phyloP scores from a whole-genome alignment of 2,329 filamentous ascomycete genomes.

The Periglandula ipomoeae region DNA sequence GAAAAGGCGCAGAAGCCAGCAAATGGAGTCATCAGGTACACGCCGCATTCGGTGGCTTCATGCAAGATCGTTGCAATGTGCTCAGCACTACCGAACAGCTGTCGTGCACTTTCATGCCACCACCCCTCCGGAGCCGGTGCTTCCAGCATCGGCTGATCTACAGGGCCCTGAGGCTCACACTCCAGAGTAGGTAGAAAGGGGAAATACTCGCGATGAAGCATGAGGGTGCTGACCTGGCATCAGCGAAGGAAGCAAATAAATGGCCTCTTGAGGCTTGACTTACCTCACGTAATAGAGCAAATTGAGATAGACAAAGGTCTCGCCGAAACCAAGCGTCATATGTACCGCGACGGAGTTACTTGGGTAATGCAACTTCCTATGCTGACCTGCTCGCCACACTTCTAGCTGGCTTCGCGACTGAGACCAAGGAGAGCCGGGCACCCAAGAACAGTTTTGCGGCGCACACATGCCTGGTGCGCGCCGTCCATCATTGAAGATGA shows the following conservation, averaged over 20 bases:
- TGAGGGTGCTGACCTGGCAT: slow-evolving; percentile 21
- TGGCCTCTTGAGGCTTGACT: neutral
- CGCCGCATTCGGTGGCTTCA: slow-evolving; percentile 28
- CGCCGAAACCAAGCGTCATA: slow-evolving; percentile 29
- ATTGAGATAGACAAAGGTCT: slow-evolving; percentile 33
- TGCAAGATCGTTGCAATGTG: slow-evolving; percentile 24
- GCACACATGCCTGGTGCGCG: slow-evolving; percentile 29
- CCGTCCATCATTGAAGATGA: slow-evolving; percentile 32
- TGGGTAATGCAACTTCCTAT: slow-evolving; percentile 27
- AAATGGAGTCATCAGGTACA: slow-evolving; percentile 30
- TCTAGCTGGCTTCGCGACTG: slow-evolving; percentile 19
- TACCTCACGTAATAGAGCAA: slow-evolving; percentile 34
- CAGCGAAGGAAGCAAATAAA: neutral
- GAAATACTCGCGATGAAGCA: slow-evolving; percentile 34
- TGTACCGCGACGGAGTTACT: slow-evolving; percentile 27
- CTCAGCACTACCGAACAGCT: slow-evolving; percentile 27
- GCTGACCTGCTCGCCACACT: slow-evolving; percentile 26
- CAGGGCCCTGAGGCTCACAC: slow-evolving; percentile 25
- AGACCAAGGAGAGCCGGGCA: slow-evolving; percentile 25
- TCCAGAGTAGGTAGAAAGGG: slow-evolving; percentile 31
- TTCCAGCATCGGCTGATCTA: slow-evolving; percentile 30
- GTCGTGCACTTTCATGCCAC: slow-evolving; percentile 29
- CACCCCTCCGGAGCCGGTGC: slow-evolving; percentile 27
- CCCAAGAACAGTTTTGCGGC: slow-evolving; percentile 31
- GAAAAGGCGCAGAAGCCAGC: slow-evolving; percentile 37